Base-by-base conservation (phyloP, 2,329 filamentous ascomycete species). In the Aspergillus ochraceoroseus region DNA sequence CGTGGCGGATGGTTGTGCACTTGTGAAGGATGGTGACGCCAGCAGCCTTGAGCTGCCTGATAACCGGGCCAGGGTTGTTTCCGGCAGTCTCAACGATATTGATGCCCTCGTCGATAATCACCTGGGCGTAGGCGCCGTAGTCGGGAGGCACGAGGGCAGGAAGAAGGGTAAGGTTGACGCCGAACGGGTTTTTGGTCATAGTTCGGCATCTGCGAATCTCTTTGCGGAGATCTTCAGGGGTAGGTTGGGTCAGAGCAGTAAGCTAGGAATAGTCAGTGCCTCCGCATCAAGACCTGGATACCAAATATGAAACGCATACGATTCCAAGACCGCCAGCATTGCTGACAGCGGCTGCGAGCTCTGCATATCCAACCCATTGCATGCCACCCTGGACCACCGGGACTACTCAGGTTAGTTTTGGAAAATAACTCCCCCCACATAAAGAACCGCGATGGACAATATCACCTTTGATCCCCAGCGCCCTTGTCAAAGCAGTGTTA, bases 1-100 rank as follows among this genome's bases (percentile, higher is more conserved):
- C 92, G 63, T 98, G 92, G 40, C 88, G 75, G 68, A 98, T 94
- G 4, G 87, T 94, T 6, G 92, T 98, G 74, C 92, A 96, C 72
- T 98, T 98, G 77, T 98, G 92, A 41, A 98, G 72, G 55, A 98
- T 81, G 41, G 77, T 90, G 57, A 79, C 77, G 41, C 80, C 80
- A 4, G 82, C 85, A 46, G 77, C 77, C 71, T 96, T 98, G 39
- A 98, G 76, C 72, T 87, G 79, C 61, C 79, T 74, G 65, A 98
- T 96, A 49, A 98, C 83, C 3, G 89, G 88, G 1, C 88, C 92
- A 0, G 92, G 92, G 56, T 75, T 82, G 72, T 94, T 94, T 38
- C 88, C 88, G 1, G 88, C 88, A 2, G 88, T 95, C 71, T 96
- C 92, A 54, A 96, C 90, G 47, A 96, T 83, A 50, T 77, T 79